These are phyloP conservation scores for Solanum aculeatissimum DNA, from an alignment of 305 asterid genomes.

Conservation along the genomic window DNA sequence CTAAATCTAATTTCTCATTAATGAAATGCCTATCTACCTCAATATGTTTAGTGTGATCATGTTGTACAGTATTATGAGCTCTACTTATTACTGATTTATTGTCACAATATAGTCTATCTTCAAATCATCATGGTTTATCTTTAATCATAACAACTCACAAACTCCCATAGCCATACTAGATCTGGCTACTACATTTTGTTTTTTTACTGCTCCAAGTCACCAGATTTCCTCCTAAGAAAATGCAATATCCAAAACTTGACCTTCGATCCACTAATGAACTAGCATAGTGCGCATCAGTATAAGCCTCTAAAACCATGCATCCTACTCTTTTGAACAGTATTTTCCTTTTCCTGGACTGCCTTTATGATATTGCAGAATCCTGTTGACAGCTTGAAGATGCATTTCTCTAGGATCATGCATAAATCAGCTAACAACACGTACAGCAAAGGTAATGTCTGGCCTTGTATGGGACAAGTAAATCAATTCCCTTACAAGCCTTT, in stretches of 20 bases:
- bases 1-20: neutral
- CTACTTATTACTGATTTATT: neutral
- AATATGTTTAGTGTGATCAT: neutral
- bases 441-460: too few relatives aligned
- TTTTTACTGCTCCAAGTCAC: neutral
- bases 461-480: too few relatives aligned
- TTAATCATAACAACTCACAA: neutral
- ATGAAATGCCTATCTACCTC: neutral
- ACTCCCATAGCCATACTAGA: neutral
- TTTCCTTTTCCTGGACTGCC: too few relatives aligned
- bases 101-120: neutral
- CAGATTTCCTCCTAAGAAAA: neutral
- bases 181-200: neutral
- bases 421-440: too few relatives aligned
- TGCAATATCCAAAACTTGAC: neutral
- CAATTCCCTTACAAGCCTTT: too few relatives aligned
- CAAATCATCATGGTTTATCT: neutral
- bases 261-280: too few relatives aligned
- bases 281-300: too few relatives aligned
- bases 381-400: too few relatives aligned
- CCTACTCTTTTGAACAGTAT: too few relatives aligned
- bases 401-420: too few relatives aligned
- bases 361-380: too few relatives aligned
- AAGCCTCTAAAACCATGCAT: too few relatives aligned
- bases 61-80: neutral